phyloP scores from a whole-genome alignment of 1,284 basidiomycete genomes.

The Microbotryum scabiosae region DNA sequence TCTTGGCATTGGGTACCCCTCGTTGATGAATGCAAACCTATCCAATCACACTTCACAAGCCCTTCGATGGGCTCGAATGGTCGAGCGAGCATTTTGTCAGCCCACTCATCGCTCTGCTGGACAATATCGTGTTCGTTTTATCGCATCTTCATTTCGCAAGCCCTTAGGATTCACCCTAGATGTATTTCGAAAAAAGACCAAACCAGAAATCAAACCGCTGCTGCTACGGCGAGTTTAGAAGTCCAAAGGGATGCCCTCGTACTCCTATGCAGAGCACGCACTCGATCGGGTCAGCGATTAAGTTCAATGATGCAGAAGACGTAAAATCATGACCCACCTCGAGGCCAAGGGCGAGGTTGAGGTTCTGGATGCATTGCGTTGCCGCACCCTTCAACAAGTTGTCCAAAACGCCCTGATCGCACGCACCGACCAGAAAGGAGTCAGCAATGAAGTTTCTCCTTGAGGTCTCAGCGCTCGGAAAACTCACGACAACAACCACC shows the following conservation, averaged over 20 bases:
- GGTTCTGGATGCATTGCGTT: slow-evolving; percentile 93
- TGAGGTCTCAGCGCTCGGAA: not conserved
- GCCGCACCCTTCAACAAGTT: slow-evolving; percentile 96
- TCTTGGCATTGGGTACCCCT: too few relatives aligned
- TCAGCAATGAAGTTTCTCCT: not conserved
- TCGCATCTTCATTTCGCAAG: too few relatives aligned
- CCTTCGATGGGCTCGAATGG: too few relatives aligned
- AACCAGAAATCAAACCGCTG: too few relatives aligned
- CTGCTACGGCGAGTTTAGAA: slow-evolving; percentile 8
- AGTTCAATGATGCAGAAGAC: too few relatives aligned
- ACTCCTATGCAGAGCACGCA: slow-evolving; percentile 4
- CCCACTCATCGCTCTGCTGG: too few relatives aligned
- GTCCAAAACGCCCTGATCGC: slow-evolving; percentile 70
- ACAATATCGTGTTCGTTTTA: too few relatives aligned
- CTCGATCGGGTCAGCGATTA: not conserved
- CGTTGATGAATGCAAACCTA: too few relatives aligned
- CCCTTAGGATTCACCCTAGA: too few relatives aligned
- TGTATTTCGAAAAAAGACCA: too few relatives aligned
- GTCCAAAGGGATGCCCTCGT: slow-evolving; percentile 26
- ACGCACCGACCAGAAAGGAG: not conserved
- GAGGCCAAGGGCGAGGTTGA: slow-evolving; percentile 88
- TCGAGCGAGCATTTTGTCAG: too few relatives aligned
- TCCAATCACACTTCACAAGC: too few relatives aligned
- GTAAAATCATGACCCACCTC: slow-evolving; percentile 86
- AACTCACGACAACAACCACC: slow-evolving; percentile 77